A percentile compares a stretch with the other conserved stretches of the same genome.
phyloP scores from a whole-genome alignment of 192 early-diverging fungal genomes.

The Allomyces macrogynus region DNA sequence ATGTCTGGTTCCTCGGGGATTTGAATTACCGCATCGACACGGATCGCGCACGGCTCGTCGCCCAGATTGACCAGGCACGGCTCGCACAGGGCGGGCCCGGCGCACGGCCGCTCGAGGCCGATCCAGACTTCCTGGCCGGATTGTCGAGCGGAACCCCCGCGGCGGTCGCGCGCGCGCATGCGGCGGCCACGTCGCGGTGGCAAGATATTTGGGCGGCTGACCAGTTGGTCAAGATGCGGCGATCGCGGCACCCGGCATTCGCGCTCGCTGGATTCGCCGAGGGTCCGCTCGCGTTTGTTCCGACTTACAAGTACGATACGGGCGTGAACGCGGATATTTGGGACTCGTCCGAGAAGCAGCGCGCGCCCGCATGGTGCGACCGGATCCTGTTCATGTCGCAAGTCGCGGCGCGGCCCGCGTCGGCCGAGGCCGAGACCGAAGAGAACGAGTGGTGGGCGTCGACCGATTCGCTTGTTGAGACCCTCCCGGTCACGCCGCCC shows the following conservation, averaged over 20 bases:
- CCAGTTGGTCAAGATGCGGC: conserved; percentile 7
- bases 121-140: background rate
- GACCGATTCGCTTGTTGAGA: too few relatives aligned
- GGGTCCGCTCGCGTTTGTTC: conserved; percentile 56
- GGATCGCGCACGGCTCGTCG: conserved; percentile 40
- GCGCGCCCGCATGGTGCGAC: conserved; percentile 93
- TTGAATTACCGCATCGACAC: conserved; percentile 82
- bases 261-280: conserved; percentile 59
- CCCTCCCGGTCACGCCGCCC: too few relatives aligned
- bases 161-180: background rate
- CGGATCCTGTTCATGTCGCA: conserved; percentile 39
- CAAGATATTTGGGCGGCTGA: background rate
- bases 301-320: conserved; percentile 94
- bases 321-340: conserved; percentile 45
- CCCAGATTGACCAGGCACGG: background rate
- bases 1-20: conserved; percentile 69
- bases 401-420: background rate
- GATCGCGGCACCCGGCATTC: conserved; percentile 36
- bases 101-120: background rate
- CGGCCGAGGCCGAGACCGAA: background rate
- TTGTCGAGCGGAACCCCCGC: background rate
- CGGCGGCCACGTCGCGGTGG: background rate
- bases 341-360: conserved; percentile 81
- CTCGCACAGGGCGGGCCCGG: background rate
- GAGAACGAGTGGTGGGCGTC: too few relatives aligned